Evolutionary conservation across 768 basidiomycete species (phyloP), one percentile per base, ranked within the genome.

Genomic region (Suillus spraguei): DNA sequence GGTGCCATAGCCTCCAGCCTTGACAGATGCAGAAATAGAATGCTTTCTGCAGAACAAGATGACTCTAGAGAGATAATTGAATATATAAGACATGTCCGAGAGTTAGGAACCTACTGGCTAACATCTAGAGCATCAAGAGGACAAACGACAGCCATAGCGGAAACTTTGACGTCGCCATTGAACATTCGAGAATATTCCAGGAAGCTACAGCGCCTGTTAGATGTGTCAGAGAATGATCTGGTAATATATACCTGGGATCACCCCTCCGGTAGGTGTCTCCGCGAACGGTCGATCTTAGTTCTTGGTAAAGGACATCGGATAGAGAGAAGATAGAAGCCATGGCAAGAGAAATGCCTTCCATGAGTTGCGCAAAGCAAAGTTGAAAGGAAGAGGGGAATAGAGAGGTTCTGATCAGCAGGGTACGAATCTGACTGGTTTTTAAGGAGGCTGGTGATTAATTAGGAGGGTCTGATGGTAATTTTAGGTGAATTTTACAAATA

Each of bases 1-100:
- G 1, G 92, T 95, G 7, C 94, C 95, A 71, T 91, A 95, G 0
- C 95, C 95, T 32, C 95, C 95, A 1, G 92, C 91, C 72, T 94
- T 95, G 68, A 95, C 83, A 10, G 92, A 94, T 6, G 90, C 85
- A 11, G 89, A 87, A 3, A 96, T 78, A 0, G 77, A 76, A 70
- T 94, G 82, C 60, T 86, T 85, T n/a, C 72, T 76, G 71, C 94
- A 95, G 74, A 96, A 95, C 14, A 83, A 67, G 63, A 97, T 75
- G 62, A 86, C 80, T 69, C 92, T 94, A 61, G 5, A 17, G 17
- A 47, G 39, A 46, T 14, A 7, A 67, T 41, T 66, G 66, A 50
- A 60, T 42, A 35, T 13, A 41, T 60, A 28, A 28, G 42, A 58
- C 59, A 58, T 61, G 55, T 63, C 17, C 8, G 35, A n/a, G 14